Conservation (phyloP, 129 eudicot genomes). For the Saussurea involucrata region DNA sequence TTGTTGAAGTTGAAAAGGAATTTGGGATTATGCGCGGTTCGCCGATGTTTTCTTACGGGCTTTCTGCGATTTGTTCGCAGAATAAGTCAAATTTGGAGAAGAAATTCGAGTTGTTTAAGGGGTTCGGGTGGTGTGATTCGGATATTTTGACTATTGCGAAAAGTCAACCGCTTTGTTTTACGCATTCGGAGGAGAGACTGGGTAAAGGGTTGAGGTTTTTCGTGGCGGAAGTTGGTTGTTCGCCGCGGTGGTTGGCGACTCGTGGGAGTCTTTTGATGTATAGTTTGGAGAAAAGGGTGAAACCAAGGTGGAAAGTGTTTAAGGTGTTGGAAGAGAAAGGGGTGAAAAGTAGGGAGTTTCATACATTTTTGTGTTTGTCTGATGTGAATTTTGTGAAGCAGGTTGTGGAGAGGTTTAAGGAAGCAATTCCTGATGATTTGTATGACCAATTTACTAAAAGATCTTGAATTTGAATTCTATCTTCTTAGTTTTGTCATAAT, state of each 20-base stretch:
- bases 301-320: conserved; percentile 29
- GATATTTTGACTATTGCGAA: conserved; percentile 17
- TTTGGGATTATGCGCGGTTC: conserved; percentile 29
- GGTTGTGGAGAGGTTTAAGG: conserved; percentile 24
- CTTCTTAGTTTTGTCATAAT: background rate
- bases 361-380: conserved; percentile 18
- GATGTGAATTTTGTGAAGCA: conserved; percentile 21
- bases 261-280: conserved; percentile 22
- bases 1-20: conserved; percentile 23
- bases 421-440: conserved; percentile 16
- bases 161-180: conserved; percentile 23
- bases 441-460: conserved; percentile 20
- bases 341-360: conserved; percentile 5
- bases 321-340: conserved; percentile 27
- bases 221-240: conserved; percentile 30
- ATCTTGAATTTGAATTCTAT: background rate
- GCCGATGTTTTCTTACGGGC: conserved; percentile 19
- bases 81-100: background rate
- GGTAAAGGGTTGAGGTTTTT: conserved; percentile 23
- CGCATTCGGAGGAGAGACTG: conserved; percentile 30
- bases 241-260: conserved; percentile 20
- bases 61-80: conserved; percentile 20
- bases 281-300: conserved; percentile 42
- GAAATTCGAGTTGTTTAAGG: conserved; percentile 32
- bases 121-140: conserved; percentile 39